phyloP scores from a whole-genome alignment of 176 grass and related monocot species.

The Coix lacrymajobi region DNA sequence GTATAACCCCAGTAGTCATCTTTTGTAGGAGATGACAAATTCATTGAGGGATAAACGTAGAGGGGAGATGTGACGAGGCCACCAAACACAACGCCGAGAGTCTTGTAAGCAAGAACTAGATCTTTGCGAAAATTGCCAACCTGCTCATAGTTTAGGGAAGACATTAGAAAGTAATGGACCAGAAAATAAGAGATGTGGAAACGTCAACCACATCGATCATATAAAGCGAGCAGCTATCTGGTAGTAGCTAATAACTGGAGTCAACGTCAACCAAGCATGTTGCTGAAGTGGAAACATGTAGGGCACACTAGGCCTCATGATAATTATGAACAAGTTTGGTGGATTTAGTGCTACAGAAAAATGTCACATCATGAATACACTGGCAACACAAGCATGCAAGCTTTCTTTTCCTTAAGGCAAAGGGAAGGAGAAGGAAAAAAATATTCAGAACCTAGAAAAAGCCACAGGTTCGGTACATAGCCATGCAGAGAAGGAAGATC shows the following conservation, averaged over 20 bases:
- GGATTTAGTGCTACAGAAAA: neutral
- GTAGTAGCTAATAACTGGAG: neutral
- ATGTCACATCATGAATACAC: neutral
- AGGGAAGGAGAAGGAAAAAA: too few species aligned
- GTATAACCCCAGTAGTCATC: constrained; percentile 81
- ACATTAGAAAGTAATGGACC: constrained; percentile 1
- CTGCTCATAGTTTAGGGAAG: constrained; percentile 17
- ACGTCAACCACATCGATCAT: neutral
- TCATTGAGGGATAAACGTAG: constrained; percentile 88
- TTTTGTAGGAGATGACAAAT: constrained; percentile 58
- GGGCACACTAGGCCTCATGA: neutral
- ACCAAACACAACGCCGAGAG: constrained; percentile 79
- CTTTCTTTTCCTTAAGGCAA: too few species aligned
- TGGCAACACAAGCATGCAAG: too few species aligned
- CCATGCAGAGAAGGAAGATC: too few species aligned
- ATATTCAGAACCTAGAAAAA: too few species aligned
- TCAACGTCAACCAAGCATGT: neutral
- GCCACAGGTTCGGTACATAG: too few species aligned
- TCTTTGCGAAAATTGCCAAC: constrained; percentile 31
- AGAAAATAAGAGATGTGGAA: constrained; percentile 20
- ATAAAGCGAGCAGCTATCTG: neutral
- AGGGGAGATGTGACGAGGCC: constrained; percentile 84
- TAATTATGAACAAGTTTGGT: neutral
- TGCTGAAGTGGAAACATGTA: neutral
- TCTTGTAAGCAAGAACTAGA: constrained; percentile 63